These are phyloP conservation scores for Gyrodon lividus DNA, from an alignment of 768 basidiomycete species.

Conservation along the genomic window DNA sequence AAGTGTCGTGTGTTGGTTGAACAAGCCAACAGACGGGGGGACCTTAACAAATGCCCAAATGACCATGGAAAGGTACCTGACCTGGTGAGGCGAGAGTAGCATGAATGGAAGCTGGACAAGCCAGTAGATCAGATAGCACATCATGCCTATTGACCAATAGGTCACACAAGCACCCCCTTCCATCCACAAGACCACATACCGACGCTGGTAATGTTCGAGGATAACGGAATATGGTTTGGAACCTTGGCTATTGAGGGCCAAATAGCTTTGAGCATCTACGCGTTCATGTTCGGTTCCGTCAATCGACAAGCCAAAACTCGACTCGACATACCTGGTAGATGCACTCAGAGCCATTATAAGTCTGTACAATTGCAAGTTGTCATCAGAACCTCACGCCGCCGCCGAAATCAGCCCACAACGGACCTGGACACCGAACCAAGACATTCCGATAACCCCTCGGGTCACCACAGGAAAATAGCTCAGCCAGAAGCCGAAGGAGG, in stretches of 20 bases:
- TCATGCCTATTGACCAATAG: conserved; percentile 44
- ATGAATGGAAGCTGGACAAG: conserved; percentile 73
- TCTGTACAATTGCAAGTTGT: conserved; percentile 27
- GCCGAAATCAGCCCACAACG: conserved; percentile 3
- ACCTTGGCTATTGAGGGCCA: conserved; percentile 71
- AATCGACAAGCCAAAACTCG: background rate
- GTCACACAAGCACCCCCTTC: background rate
- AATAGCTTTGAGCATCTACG: conserved; percentile 71
- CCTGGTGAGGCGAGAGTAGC: conserved; percentile 73
- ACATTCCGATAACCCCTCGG: conserved; percentile 71
- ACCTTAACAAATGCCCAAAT: conserved; percentile 78
- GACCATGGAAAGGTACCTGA: conserved; percentile 79
- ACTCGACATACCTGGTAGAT: conserved; percentile 52
- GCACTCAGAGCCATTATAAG: conserved; percentile 66
- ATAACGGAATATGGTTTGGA: conserved; percentile 59
- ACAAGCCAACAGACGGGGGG: conserved; percentile 60
- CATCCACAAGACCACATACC: conserved; percentile 36
- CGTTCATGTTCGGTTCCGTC: background rate
- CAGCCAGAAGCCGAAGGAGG: conserved; percentile 87
- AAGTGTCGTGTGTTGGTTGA: conserved; percentile 48
- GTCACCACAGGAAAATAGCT: conserved; percentile 84
- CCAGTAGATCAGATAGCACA: conserved; percentile 80
- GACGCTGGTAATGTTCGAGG: conserved; percentile 61
- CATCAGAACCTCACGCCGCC: background rate
- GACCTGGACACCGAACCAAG: conserved; percentile 80